Evolutionary conservation across 805 yeast species (phyloP).

Genomic region (Candida tibetensis): DNA sequence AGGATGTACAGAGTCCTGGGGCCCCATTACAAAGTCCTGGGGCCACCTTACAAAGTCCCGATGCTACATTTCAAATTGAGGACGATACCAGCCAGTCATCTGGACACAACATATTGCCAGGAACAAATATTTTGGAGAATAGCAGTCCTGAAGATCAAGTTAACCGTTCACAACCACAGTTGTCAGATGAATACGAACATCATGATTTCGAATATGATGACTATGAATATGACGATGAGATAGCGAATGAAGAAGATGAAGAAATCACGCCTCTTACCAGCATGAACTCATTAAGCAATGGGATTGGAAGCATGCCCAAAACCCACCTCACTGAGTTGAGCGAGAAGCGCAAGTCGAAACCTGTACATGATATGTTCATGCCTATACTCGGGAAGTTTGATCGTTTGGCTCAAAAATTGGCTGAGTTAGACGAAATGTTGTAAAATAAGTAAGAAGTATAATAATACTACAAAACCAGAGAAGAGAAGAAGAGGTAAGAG

Average conservation of each 20-base stretch:
- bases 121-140: neutral
- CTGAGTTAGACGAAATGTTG: conserved; percentile 31
- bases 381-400: conserved; percentile 54
- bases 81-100: no score
- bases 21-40: no score
- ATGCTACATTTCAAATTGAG: no score
- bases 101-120: conserved; percentile 1
- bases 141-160: no score
- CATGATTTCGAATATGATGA: conserved; percentile 8
- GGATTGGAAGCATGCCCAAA: conserved; percentile 6
- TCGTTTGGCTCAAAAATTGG: conserved; percentile 41
- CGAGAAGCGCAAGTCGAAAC: conserved; percentile 26
- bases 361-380: conserved; percentile 52
- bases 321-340: conserved; percentile 10
- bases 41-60: no score
- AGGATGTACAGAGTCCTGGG: no score
- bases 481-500: neutral
- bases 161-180: conserved; percentile 3
- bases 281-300: conserved; percentile 26
- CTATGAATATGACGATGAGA: conserved; percentile 12
- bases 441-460: no score
- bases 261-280: conserved; percentile 38
- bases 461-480: neutral
- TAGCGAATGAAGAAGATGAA: conserved; percentile 21
- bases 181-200: conserved; percentile 3